Evolutionary conservation across 768 basidiomycete genomes (phyloP), one percentile per base, ranked within the genome.

Genomic region (Crepidotus variabilis): DNA sequence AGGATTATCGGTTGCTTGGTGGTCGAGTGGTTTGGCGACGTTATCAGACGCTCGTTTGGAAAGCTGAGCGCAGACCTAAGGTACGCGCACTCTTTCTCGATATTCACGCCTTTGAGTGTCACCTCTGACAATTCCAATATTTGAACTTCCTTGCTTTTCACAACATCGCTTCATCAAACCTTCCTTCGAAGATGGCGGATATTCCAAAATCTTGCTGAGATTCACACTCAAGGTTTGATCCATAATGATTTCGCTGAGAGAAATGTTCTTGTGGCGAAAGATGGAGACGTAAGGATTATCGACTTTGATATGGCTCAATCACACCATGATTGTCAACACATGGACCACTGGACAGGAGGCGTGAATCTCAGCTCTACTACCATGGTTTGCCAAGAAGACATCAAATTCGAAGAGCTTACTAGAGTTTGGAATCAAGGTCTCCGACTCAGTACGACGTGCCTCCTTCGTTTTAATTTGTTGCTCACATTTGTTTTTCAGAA

Each of bases 231-330:
- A 14, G 74, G 75, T 16, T 53, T 72, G 33, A 64, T 71, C 21
- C 74, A 75, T 47, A 72, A 71, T 14, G 74, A 77, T 58, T 76
- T 76, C 54, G 74, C 75, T 8, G 75, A 77, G 57, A 62, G 75
- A 35, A 75, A 77, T 48, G 67, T 77, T n/a, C 66, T 77, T 1
- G 64, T 70, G 47, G 53, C 58, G 39, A 45, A 56, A 47, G 64
- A 72, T 39, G 72, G 72, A 5, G 72, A 75, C 54, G 62, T 75
- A 36, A 65, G 74, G 28, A 66, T 76, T 24, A 76, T 76, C 28
- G 75, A 75, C 57, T 75, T 75, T 57, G 73, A 74, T 57, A 66
- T 69, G 49, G 60, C 69, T 2, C 52, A 61, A 24, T 55, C 52
- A 32, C 36, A 60, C 10, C 73, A 74, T 49, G 60, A 65, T 5